Evolutionary conservation across 352 stramenopile genomes (phyloP), one percentile per base, ranked within the genome.

Genomic region (Phytophthora melonis): DNA sequence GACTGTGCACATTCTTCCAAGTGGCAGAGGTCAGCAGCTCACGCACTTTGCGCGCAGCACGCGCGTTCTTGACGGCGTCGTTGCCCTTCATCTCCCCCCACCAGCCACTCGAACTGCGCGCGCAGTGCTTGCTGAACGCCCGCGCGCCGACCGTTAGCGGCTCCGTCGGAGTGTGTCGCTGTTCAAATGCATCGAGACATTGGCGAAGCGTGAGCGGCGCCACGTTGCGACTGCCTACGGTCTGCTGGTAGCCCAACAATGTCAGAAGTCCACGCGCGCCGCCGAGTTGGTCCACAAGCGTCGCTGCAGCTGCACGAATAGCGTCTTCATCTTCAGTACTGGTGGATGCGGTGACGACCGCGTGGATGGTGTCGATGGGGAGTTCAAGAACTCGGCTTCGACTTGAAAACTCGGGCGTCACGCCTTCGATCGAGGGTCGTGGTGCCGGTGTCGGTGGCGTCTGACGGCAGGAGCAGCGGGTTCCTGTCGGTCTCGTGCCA

Each of bases 1-100:
- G 81, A 43, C 81, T 86, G 68, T 97, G 90, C 5, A 94, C 75
- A 70, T 97, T 95, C 58, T 94, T 94, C 90, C 87, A 97, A 21
- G 87, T 86, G 0, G 72, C 78, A 19, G 53, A 57, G n/a, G 83
- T 82, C 50, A 97, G 50, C 7, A 97, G 70, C 25, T 86, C 58
- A 2, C 71, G 57, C 1, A 95, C 65, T 62, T 88, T 91, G 30
- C 56, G 58, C 10, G 79, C 74, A 10, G 88, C 90, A 16, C 77
- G 71, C 5, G 70, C 70, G 56, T 97, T 97, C 60, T 97, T 94
- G 49, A 61, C 59, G 2, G 60, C 71, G 69, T 97, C 90, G 61
- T 88, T 91, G 65, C 88, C 87, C 23, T 83, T 88, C 50, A 92
- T 55, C 23, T 72, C 58, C 0, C 82, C 84, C 76, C 88, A 93